Evolutionary conservation across 1,284 basidiomycete genomes (phyloP).

Genomic region (Ustilago crameri): DNA sequence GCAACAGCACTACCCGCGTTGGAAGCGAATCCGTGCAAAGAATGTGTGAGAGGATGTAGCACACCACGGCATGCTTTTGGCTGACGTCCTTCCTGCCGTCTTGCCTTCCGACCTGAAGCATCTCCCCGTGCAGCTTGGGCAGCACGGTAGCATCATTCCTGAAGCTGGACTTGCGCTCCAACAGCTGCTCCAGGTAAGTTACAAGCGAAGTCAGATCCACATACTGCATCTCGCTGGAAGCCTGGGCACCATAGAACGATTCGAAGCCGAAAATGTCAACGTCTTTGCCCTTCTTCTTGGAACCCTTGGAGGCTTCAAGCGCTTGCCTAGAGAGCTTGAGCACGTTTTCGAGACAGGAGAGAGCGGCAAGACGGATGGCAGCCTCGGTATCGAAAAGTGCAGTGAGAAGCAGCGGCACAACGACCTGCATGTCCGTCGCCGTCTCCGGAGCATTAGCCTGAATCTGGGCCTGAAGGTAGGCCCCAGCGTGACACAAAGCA

Average conservation of each 20-base stretch:
- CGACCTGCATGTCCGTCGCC: slow-evolving; percentile 80
- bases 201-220: slow-evolving; percentile 79
- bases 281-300: slow-evolving; percentile 52
- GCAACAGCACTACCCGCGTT: slow-evolving; percentile 75
- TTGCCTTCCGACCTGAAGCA: slow-evolving; percentile 71
- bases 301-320: slow-evolving; percentile 60
- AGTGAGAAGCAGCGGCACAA: slow-evolving; percentile 81
- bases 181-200: slow-evolving; percentile 76
- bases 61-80: slow-evolving; percentile 80
- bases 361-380: slow-evolving; percentile 74
- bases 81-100: slow-evolving; percentile 75
- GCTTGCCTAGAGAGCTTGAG: slow-evolving; percentile 69
- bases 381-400: slow-evolving; percentile 74
- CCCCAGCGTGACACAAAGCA: slow-evolving; percentile 82
- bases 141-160: slow-evolving; percentile 78
- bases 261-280: slow-evolving; percentile 83
- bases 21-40: slow-evolving; percentile 73
- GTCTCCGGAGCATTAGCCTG: slow-evolving; percentile 14
- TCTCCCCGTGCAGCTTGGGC: slow-evolving; percentile 74
- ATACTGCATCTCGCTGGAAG: slow-evolving; percentile 76
- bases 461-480: slow-evolving; percentile 71
- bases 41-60: slow-evolving; percentile 85
- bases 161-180: slow-evolving; percentile 69
- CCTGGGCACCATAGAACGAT: slow-evolving; percentile 77
- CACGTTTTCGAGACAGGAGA: slow-evolving; percentile 74